Evolutionary conservation across 2,329 filamentous ascomycete species (phyloP), one percentile per base, ranked within the genome.

Genomic region (Aaosphaeria arxii): DNA sequence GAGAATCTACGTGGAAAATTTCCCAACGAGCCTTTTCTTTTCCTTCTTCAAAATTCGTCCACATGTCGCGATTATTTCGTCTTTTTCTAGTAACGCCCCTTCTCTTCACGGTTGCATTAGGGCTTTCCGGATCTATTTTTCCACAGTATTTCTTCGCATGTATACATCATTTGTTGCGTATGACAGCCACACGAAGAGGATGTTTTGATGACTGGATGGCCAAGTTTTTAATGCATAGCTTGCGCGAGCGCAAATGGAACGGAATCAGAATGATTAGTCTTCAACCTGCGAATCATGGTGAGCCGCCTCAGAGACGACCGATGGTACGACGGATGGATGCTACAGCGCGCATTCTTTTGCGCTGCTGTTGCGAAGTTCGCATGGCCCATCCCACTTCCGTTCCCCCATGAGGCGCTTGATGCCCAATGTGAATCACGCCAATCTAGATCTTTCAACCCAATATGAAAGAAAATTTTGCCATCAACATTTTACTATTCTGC

Each of bases 191-290:
- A 57, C 51, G 56, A 57, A 55, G 52, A 54, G 59, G 53, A 66
- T 53, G 59, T 30, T 46, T 59, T 61, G 45, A 64, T 56, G 62
- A 65, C 62, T 57, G 59, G 62, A 65, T 59, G 64, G 59, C 57
- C 57, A 48, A 58, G 50, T 64, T 55, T 49, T 54, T 55, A 56
- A 50, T 62, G 62, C 63, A 68, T 62, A 61, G 63, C 57, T 58
- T 61, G 55, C 58, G 53, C 55, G 57, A 36, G 57, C 17, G 44
- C 28, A 43, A 17, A 47, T 48, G 49, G 50, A 49, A 49, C 39
- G 49, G 49, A 45, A 49, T 51, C 48, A 51, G 46, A 51, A 43
- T 54, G 52, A 51, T 54, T 53, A 57, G 47, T 54, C 44, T 36
- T 36, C n/a, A n/a, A 36, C 30, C 31, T 41, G n/a, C 39, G 9